phyloP scores from a whole-genome alignment of 2,329 filamentous ascomycete genomes.

The Rhinocladiella mackenziei region DNA sequence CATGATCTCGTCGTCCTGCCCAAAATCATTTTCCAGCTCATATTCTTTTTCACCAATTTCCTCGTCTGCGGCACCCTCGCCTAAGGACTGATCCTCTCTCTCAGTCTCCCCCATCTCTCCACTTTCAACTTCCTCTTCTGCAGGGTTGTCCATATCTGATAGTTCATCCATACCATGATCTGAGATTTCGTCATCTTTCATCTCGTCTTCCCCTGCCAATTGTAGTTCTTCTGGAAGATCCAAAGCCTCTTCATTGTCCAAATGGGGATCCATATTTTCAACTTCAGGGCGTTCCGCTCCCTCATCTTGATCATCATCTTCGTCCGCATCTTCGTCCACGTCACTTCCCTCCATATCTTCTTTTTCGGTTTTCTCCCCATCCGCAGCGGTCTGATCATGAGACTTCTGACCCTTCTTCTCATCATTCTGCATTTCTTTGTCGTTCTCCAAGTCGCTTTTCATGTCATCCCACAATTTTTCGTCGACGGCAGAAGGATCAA shows the following conservation, averaged over 20 bases:
- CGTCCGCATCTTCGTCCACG: slow-evolving; percentile 45
- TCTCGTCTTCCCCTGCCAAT: slow-evolving; percentile 63
- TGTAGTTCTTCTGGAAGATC: slow-evolving; percentile 87
- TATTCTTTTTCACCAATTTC: slow-evolving; percentile 33
- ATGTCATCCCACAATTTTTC: slow-evolving; percentile 99
- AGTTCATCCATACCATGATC: slow-evolving; percentile 57
- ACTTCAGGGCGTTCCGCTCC: slow-evolving; percentile 59
- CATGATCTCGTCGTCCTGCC: slow-evolving; percentile 35
- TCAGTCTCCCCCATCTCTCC: slow-evolving; percentile 35
- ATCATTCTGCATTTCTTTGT: slow-evolving; percentile 72
- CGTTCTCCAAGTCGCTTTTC: slow-evolving; percentile 50
- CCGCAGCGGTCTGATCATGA: slow-evolving; percentile 59
- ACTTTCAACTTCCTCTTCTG: slow-evolving; percentile 38
- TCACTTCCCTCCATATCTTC: slow-evolving; percentile 60
- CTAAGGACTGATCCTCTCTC: slow-evolving; percentile 25
- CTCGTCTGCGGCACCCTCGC: slow-evolving; percentile 34
- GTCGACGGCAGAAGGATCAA: slow-evolving; percentile 85
- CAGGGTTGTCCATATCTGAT: slow-evolving; percentile 47
- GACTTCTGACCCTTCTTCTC: slow-evolving; percentile 49
- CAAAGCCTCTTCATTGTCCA: slow-evolving; percentile 74
- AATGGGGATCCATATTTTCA: slow-evolving; percentile 67
- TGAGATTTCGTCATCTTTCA: slow-evolving; percentile 48
- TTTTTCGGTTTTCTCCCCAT: slow-evolving; percentile 50
- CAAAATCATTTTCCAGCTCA: slow-evolving; percentile 35
- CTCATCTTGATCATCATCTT: slow-evolving; percentile 52